Base-by-base conservation (phyloP, 345 rosid species). In the Salix caprea region DNA sequence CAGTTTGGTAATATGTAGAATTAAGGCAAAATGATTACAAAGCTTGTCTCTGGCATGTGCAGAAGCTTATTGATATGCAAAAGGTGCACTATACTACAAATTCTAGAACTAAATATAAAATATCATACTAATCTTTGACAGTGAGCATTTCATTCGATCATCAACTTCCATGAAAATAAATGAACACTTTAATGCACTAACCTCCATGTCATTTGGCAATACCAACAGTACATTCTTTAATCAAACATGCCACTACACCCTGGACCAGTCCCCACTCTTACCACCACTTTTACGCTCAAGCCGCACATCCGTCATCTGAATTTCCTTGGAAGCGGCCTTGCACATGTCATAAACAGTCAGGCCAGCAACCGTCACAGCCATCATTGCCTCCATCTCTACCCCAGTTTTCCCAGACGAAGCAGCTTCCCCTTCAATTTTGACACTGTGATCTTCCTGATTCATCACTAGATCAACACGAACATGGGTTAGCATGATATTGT, bases 281-380 rank as follows among this genome's bases (percentile, higher is more conserved):
- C 97, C 99, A 66, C 99, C 98, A 73, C 89, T 84, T 87, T 92
- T 93, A 52, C 75, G 40, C 72, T 93, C 94, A 12, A 96, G 94
- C 79, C 78, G 80, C 52, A 91, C 83, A 46, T 85, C 86, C 1
- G 92, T 88, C 48, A 93, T 87, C 71, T 76, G 79, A 14, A 96
- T 90, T 74, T 87, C 98, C 83, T 93, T 92, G 0, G 97, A 96
- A 70, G 96, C 97, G 81, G 97, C 99, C 86, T 93, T 92, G 83
- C 99, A 96, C 99, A 93, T 96, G 73, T 96, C 99, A 44, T 96
- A 91, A 46, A 93, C 97, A n/a, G 97, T 91, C 40, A 96, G 88
- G 18, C 94, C 95, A 7, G 98, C 97, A 70, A 89, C 86, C 3
- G 88, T 82, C 52, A 89, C 97, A 26, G 97, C 94, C 4, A 92